Evolutionary conservation across 257 asterid species (phyloP).

Genomic region (Cordia subcordata): DNA sequence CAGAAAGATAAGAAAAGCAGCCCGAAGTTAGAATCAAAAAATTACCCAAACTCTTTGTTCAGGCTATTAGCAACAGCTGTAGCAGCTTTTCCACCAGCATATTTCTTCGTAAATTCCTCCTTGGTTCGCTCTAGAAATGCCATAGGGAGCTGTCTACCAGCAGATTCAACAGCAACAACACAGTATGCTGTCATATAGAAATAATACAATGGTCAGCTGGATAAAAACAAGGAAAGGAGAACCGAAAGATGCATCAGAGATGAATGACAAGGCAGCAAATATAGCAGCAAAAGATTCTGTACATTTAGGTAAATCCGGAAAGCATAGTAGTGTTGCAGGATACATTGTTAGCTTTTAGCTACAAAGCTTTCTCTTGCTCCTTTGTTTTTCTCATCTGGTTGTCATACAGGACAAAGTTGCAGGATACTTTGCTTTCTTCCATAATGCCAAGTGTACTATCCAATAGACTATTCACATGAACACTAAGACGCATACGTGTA

Average conservation of each 20-base stretch:
- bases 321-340: no score
- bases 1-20: background rate
- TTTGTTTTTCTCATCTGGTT: no score
- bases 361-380: no score
- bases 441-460: no score
- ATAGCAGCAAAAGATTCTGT: no score
- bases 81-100: constrained; percentile 93
- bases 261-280: no score
- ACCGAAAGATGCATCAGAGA: background rate
- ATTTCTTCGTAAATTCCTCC: constrained; percentile 85
- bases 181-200: constrained; percentile 62
- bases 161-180: constrained; percentile 91
- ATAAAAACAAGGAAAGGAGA: background rate
- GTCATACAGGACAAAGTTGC: no score
- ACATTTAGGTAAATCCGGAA: no score
- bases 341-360: no score
- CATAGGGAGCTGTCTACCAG: constrained; percentile 83
- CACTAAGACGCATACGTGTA: no score
- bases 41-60: constrained; percentile 84
- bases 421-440: no score
- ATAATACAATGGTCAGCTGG: constrained; percentile 10
- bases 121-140: constrained; percentile 81
- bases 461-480: no score
- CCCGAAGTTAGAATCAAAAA: background rate
- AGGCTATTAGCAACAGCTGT: constrained; percentile 83